phyloP scores from a whole-genome alignment of 257 asterid species.

The Fraxinus quadrangulata region DNA sequence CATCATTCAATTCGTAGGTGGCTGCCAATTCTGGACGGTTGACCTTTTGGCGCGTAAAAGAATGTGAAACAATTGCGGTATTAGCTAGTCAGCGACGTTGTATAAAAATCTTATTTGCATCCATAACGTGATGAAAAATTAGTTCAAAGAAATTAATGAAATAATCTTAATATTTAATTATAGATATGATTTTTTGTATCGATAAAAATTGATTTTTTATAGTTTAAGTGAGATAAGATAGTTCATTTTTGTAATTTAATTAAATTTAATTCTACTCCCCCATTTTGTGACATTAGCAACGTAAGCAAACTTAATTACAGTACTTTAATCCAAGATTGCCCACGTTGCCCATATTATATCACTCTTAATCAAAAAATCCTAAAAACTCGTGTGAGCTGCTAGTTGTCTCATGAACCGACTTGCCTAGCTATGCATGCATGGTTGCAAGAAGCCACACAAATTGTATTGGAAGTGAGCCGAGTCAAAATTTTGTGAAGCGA shows the following conservation, averaged over 20 bases:
- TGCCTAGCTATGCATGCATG: no score
- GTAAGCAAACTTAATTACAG: background rate
- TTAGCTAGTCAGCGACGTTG: background rate
- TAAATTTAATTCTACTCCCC: background rate
- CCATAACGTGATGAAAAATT: background rate
- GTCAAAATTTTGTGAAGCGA: no score
- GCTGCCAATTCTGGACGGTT: conserved; percentile 18
- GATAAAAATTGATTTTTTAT: background rate
- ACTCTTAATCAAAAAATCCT: background rate
- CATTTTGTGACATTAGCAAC: background rate
- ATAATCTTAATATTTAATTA: no score
- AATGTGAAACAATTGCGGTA: conserved; percentile 7
- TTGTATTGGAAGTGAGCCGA: no score
- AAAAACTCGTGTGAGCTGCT: no score
- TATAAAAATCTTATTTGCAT: background rate
- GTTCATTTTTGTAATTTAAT: background rate
- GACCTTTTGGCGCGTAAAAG: conserved; percentile 23
- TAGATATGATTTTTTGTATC: background rate
- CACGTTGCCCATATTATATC: background rate
- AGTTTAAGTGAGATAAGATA: background rate
- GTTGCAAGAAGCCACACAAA: no score
- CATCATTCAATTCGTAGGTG: conserved; percentile 23
- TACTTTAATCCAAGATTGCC: background rate
- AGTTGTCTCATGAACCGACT: no score
- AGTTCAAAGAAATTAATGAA: no score